Evolutionary conservation across 108 stramenopile species (phyloP).

Genomic region (Asterionellopsis glacialis): DNA sequence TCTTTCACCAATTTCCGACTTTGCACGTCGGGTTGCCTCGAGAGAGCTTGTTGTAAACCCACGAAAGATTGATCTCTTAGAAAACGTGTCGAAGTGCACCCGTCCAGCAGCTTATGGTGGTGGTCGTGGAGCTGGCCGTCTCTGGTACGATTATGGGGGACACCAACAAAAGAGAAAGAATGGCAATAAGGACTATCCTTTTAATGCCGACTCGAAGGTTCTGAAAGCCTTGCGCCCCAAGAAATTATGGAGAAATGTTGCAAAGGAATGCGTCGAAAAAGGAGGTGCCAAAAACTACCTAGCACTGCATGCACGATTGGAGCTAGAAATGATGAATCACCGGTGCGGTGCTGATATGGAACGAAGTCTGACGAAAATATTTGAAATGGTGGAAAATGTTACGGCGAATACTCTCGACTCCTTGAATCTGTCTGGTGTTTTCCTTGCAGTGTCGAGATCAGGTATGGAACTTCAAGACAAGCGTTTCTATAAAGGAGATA

Average conservation of each 20-base stretch:
- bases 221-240: conserved; percentile 23
- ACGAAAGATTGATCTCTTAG: conserved; percentile 22
- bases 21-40: background rate
- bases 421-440: conserved; percentile 11
- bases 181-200: background rate
- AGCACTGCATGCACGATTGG: conserved; percentile 74
- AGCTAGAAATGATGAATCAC: conserved; percentile 70
- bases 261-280: conserved; percentile 17
- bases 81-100: conserved; percentile 19
- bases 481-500: background rate
- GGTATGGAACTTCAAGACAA: conserved; percentile 14
- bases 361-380: conserved; percentile 50
- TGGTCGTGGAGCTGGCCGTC: conserved; percentile 24
- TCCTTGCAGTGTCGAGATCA: conserved; percentile 21
- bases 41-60: conserved; percentile 10
- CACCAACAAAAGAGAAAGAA: background rate
- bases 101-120: conserved; percentile 35
- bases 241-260: conserved; percentile 24
- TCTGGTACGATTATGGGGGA: conserved; percentile 29
- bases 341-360: conserved; percentile 49
- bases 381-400: conserved; percentile 34
- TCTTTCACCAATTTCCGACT: conserved; percentile 18
- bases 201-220: conserved; percentile 8
- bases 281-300: conserved; percentile 24
- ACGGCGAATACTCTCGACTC: background rate